Evolutionary conservation across 2,329 filamentous ascomycete species (phyloP).

Genomic region (Xylaria sp.): DNA sequence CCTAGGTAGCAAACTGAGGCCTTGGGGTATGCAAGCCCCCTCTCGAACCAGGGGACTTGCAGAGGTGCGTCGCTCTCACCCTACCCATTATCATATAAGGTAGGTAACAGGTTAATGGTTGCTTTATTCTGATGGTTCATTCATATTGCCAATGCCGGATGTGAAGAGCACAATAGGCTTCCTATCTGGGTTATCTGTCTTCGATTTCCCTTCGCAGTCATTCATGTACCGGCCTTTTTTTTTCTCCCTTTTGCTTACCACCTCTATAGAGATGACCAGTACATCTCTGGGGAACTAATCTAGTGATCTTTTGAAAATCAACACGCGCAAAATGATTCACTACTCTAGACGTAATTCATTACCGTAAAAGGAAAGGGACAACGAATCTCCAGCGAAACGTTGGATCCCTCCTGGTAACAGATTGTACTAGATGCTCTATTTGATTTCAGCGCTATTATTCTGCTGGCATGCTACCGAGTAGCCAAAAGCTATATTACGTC

Average conservation of each 20-base stretch:
- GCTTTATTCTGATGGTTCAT: neutral
- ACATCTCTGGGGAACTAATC: neutral
- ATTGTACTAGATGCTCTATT: neutral
- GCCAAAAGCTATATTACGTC: slow-evolving; percentile 19
- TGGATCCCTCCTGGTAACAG: neutral
- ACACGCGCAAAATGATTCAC: slow-evolving; percentile 2
- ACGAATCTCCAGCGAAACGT: neutral
- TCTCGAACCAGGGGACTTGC: neutral
- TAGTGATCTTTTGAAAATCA: neutral
- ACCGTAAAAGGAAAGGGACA: neutral
- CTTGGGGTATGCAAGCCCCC: slow-evolving; percentile 11
- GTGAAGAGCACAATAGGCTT: neutral
- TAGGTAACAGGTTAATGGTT: slow-evolving; percentile 6
- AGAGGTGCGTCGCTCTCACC: slow-evolving; percentile 24
- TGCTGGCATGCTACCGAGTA: slow-evolving; percentile 4
- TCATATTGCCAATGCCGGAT: neutral
- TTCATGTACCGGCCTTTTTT: neutral
- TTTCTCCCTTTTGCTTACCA: neutral
- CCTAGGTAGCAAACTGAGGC: neutral
- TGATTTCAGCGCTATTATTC: neutral
- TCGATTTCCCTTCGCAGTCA: neutral
- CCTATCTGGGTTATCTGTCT: neutral
- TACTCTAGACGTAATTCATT: neutral
- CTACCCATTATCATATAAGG: slow-evolving; percentile 30
- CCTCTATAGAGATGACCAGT: neutral